A percentile compares a stretch with the other conserved stretches of the same genome.
phyloP scores from a whole-genome alignment of 495 filamentous ascomycete species.

The Pyrenula massariospora region DNA sequence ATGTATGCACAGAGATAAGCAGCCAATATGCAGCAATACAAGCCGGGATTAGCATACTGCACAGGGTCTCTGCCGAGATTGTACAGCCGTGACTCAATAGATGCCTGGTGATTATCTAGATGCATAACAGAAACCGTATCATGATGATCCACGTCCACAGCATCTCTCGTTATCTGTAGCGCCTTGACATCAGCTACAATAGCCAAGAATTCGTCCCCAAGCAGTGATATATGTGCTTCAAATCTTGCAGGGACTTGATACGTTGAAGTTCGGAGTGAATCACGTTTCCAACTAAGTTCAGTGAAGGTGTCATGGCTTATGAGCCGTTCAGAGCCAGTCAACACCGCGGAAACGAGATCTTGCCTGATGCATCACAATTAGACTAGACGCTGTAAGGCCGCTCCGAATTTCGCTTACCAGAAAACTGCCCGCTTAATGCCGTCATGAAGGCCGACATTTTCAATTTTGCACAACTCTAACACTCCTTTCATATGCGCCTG shows the following conservation, averaged over 20 bases:
- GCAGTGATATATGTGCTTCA: conserved; percentile 9
- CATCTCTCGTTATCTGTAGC: conserved; percentile 25
- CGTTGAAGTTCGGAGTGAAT: conserved; percentile 13
- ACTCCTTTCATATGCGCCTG: conserved; percentile 25
- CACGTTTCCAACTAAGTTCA: conserved; percentile 23
- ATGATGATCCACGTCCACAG: conserved; percentile 5
- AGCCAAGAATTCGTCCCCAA: conserved; percentile 16
- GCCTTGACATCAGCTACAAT: conserved; percentile 22
- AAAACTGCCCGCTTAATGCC: conserved; percentile 29
- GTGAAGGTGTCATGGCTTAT: conserved; percentile 25
- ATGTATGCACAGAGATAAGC: neutral
- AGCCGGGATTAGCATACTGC: neutral
- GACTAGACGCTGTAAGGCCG: neutral
- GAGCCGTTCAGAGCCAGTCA: conserved; percentile 19
- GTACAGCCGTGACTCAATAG: conserved; percentile 21
- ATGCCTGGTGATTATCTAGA: conserved; percentile 27
- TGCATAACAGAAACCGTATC: conserved; percentile 19
- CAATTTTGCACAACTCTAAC: conserved; percentile 13
- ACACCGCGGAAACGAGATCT: conserved; percentile 23
- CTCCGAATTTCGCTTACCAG: conserved; percentile 14
- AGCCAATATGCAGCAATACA: neutral
- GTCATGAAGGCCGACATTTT: conserved; percentile 16
- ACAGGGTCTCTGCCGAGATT: neutral
- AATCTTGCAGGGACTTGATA: conserved; percentile 19
- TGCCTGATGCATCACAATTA: conserved; percentile 13